These are phyloP conservation scores for Phytopythium cucurbitacearum DNA, from an alignment of 352 stramenopile genomes.

Conservation along the genomic window DNA sequence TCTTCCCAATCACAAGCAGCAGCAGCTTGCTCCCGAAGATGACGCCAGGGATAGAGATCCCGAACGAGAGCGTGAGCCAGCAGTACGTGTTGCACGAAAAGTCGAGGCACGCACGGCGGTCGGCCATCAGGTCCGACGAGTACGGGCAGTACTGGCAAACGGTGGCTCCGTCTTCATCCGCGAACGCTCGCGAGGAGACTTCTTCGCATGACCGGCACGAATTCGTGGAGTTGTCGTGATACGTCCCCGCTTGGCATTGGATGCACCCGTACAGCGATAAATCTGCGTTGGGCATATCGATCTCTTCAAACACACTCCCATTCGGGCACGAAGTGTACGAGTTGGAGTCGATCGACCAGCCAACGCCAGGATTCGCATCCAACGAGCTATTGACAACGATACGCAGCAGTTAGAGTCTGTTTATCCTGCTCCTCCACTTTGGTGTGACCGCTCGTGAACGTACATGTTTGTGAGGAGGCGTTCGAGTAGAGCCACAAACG, in stretches of 20 bases:
- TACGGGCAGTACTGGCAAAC: constrained; percentile 58
- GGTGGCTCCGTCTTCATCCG: constrained; percentile 43
- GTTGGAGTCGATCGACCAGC: constrained; percentile 22
- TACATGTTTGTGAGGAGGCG: constrained; percentile 47
- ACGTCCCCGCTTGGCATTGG: constrained; percentile 53
- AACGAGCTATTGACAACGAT: constrained; percentile 26
- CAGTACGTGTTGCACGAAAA: constrained; percentile 57
- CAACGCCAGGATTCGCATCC: constrained; percentile 46
- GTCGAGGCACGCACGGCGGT: constrained; percentile 29
- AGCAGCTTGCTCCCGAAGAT: constrained; percentile 56
- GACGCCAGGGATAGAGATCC: constrained; percentile 35
- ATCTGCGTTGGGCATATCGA: constrained; percentile 11
- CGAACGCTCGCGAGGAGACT: constrained; percentile 47
- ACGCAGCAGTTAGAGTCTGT: not conserved
- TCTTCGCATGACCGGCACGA: constrained; percentile 34
- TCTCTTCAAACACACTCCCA: constrained; percentile 46
- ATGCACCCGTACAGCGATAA: constrained; percentile 47
- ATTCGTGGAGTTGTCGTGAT: constrained; percentile 42
- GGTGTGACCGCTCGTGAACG: constrained; percentile 1
- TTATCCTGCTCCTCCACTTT: too few relatives aligned
- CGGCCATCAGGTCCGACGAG: constrained; percentile 40
- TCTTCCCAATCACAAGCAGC: constrained; percentile 35
- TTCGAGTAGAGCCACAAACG: constrained; percentile 40
- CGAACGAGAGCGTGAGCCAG: constrained; percentile 60
- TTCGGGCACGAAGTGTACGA: constrained; percentile 42